phyloP scores from a whole-genome alignment of 768 basidiomycete genomes.

The Tylopilus sp. region DNA sequence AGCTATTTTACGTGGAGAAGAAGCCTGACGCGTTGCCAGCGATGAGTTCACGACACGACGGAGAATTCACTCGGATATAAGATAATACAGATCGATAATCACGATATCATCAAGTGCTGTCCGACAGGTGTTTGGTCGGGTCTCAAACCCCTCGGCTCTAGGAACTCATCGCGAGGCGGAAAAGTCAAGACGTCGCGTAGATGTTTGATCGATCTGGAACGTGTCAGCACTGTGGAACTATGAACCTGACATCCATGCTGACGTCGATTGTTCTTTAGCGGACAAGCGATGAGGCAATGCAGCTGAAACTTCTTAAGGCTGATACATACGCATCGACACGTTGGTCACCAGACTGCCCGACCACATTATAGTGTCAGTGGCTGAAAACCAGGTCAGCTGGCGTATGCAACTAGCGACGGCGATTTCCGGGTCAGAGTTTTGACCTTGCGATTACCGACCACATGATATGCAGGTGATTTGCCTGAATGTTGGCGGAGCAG shows the following conservation, averaged over 20 bases:
- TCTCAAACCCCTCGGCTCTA: slow-evolving; percentile 16
- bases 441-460: slow-evolving; percentile 12
- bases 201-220: slow-evolving; percentile 4
- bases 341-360: not conserved
- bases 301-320: not conserved
- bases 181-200: not conserved
- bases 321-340: too few species aligned
- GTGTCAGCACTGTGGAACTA: not conserved
- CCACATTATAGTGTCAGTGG: too few species aligned
- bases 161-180: slow-evolving; percentile 6
- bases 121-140: slow-evolving; percentile 7
- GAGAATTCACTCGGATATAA: slow-evolving; percentile 11
- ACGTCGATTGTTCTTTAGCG: not conserved
- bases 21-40: slow-evolving; percentile 6
- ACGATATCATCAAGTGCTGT: slow-evolving; percentile 4
- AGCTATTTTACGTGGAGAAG: slow-evolving; percentile 24
- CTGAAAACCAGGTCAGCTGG: too few species aligned
- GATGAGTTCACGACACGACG: not conserved
- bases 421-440: slow-evolving; percentile 22
- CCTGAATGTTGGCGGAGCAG: too few species aligned
- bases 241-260: not conserved
- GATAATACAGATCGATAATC: slow-evolving; percentile 18
- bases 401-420: too few species aligned
- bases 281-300: not conserved
- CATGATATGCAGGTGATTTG: too few species aligned